Conservation (phyloP, 805 yeast genomes). For the Metschnikowia vanudenii region DNA sequence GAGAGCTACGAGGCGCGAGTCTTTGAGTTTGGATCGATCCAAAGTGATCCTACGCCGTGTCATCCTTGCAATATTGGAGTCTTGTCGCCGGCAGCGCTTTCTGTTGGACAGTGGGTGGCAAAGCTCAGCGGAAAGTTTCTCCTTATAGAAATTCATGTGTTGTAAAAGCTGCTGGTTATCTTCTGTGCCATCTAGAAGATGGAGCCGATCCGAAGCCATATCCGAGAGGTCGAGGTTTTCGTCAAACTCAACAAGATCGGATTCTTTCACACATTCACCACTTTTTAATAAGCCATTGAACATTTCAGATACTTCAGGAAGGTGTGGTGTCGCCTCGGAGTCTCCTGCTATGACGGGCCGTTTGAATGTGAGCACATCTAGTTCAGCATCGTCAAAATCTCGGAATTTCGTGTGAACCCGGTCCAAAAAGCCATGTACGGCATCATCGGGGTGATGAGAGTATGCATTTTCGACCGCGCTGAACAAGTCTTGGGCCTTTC, state of each 20-base stretch:
- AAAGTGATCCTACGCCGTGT: neutral
- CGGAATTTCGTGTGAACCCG: slow-evolving; percentile 22
- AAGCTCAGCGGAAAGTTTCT: neutral
- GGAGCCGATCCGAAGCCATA: slow-evolving; percentile 18
- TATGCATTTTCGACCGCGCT: slow-evolving; percentile 5
- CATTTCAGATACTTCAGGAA: slow-evolving; percentile 15
- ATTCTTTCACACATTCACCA: slow-evolving; percentile 10
- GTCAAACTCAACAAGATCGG: slow-evolving; percentile 14
- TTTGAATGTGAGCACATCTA: slow-evolving; percentile 33
- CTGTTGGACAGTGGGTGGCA: neutral
- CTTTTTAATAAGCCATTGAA: slow-evolving; percentile 15
- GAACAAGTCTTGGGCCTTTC: slow-evolving; percentile 5
- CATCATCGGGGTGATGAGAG: slow-evolving; percentile 12
- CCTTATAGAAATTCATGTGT: slow-evolving; percentile 8
- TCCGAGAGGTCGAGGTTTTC: slow-evolving; percentile 8
- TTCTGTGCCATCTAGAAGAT: slow-evolving; percentile 11
- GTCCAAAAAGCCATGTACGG: slow-evolving; percentile 13
- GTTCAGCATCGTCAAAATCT: slow-evolving; percentile 25
- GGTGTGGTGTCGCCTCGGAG: neutral
- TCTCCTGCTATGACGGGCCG: slow-evolving; percentile 25
- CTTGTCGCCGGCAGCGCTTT: neutral
- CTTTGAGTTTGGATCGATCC: slow-evolving; percentile 2
- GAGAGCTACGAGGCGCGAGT: slow-evolving; percentile 2
- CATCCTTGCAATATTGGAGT: neutral
- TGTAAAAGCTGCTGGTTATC: slow-evolving; percentile 7